phyloP scores from a whole-genome alignment of 176 grass and related monocot species.

The Oryza glumipatula region DNA sequence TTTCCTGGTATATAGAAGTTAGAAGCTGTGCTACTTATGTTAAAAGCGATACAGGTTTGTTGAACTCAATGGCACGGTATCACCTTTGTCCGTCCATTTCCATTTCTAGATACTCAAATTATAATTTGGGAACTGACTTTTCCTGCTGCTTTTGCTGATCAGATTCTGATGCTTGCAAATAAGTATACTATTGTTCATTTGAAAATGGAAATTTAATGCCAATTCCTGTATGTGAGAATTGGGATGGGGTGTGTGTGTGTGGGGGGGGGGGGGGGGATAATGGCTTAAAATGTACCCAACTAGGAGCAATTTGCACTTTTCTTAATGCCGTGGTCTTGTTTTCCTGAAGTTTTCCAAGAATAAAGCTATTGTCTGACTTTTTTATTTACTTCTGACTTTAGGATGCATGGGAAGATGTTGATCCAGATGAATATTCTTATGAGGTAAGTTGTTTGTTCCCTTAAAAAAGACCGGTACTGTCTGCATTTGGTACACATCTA shows the following conservation, averaged over 20 bases:
- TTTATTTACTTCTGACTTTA: conserved; percentile 28
- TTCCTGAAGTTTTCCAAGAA: background rate
- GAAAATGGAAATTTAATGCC: background rate
- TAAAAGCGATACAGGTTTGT: background rate
- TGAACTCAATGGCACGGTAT: background rate
- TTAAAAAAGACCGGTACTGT: background rate
- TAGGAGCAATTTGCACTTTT: conserved; percentile 12
- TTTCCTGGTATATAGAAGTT: background rate
- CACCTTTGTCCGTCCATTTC: background rate
- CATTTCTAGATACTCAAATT: background rate
- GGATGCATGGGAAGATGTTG: conserved; percentile 96
- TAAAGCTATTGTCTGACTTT: conserved; percentile 23
- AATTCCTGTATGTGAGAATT: conserved; percentile 15
- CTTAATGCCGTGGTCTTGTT: background rate
- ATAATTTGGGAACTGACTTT: background rate
- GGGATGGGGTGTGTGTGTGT: too few relatives aligned
- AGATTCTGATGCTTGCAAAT: background rate
- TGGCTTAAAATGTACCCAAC: background rate
- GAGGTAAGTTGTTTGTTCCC: conserved; percentile 54
- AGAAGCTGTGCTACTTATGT: background rate
- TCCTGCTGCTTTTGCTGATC: background rate
- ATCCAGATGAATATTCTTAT: conserved; percentile 90
- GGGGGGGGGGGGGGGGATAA: background rate
- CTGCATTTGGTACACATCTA: background rate
- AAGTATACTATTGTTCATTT: background rate